These are phyloP conservation scores for Onygenales sp. DNA, from an alignment of 2,329 filamentous ascomycete genomes.

Conservation along the genomic window DNA sequence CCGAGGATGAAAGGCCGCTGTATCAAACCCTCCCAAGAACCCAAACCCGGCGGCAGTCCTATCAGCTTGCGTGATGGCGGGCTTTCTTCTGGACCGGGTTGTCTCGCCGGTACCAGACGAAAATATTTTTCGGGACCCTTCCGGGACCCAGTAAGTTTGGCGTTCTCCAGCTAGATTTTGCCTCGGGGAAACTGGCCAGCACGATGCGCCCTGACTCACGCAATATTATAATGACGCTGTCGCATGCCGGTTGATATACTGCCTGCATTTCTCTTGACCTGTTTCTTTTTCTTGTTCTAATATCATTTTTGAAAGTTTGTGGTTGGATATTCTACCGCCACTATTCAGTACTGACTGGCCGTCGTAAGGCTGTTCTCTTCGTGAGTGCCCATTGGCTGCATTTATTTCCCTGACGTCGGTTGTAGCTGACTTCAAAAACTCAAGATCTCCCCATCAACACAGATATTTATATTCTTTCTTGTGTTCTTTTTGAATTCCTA, in stretches of 20 bases:
- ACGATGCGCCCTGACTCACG: background rate
- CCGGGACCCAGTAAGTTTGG: background rate
- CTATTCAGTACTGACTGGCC: background rate
- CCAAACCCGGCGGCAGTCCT: background rate
- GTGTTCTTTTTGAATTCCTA: constrained; percentile 5
- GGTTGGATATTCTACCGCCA: background rate
- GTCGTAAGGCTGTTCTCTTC: background rate
- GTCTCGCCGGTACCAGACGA: background rate
- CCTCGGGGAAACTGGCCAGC: constrained; percentile 3
- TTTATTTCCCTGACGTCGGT: constrained; percentile 9
- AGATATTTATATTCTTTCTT: constrained; percentile 14
- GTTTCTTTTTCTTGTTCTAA: background rate
- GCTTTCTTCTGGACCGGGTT: background rate
- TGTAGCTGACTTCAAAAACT: constrained; percentile 12
- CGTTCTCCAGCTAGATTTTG: background rate
- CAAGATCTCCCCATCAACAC: constrained; percentile 7
- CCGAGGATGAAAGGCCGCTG: background rate
- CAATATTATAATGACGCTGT: background rate
- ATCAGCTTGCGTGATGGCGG: background rate
- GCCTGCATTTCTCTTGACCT: background rate
- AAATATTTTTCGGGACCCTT: background rate
- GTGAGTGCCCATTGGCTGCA: background rate
- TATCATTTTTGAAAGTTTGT: background rate
- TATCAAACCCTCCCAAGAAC: background rate
- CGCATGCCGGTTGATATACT: background rate